These are phyloP conservation scores for Camelina neglecta DNA, from an alignment of 345 rosid genomes.

Conservation along the genomic window DNA sequence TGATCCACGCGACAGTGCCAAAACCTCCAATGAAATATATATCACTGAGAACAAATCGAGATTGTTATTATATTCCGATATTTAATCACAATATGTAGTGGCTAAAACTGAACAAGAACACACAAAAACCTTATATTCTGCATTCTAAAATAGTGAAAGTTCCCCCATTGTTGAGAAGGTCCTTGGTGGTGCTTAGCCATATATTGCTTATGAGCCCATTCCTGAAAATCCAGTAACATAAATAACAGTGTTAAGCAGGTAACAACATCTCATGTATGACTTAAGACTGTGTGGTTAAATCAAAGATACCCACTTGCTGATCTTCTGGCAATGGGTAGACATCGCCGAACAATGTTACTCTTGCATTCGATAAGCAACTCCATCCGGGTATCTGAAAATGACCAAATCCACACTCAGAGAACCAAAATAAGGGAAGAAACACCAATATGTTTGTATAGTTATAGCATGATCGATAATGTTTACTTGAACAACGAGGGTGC, in stretches of 20 bases:
- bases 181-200: constrained; percentile 91
- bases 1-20: constrained; percentile 98
- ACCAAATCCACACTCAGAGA: constrained; percentile 37
- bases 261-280: neutral
- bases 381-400: constrained; percentile 85
- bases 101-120: constrained; percentile 22
- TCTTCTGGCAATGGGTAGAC: constrained; percentile 84
- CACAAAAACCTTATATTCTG: constrained; percentile 74
- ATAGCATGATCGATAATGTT: constrained; percentile 25
- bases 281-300: neutral
- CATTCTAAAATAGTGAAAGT: constrained; percentile 95
- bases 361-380: constrained; percentile 98
- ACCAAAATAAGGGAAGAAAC: neutral
- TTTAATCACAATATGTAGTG: neutral
- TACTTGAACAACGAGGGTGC: constrained; percentile 99
- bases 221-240: constrained; percentile 51
- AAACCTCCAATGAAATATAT: constrained; percentile 98
- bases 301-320: constrained; percentile 62
- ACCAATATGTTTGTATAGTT: neutral
- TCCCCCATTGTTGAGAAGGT: constrained; percentile 94
- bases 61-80: neutral
- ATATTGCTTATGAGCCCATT: constrained; percentile 96
- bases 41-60: constrained; percentile 57
- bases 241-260: neutral
- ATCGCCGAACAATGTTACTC: constrained; percentile 95